Base-by-base conservation (phyloP, 2,329 filamentous ascomycete genomes). In the Beauveria rudraprayagi region DNA sequence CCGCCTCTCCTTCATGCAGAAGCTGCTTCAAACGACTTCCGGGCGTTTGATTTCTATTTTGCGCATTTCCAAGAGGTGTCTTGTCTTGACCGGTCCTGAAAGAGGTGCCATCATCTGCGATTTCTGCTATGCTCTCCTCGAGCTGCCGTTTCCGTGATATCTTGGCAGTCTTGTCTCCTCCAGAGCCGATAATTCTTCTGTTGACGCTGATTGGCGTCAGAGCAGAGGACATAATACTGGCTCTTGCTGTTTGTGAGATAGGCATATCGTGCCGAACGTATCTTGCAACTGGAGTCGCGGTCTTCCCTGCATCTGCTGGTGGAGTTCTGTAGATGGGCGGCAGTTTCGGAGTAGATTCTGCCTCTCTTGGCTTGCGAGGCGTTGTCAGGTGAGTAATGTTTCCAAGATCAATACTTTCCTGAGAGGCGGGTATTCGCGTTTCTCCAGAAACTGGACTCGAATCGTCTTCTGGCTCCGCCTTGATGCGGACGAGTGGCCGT, bases 391-490 rank as follows among this genome's bases (percentile, higher is more conserved):
- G 69, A 9, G 63, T 69, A 44, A 72, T 70, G 17, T 73, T 70
- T 16, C 70, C 74, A 1, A 88, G 75, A 67, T 89, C 85, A 56
- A 88, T 76, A 59, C 83, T 88, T 56, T 85, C 84, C 46, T 81
- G 75, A 0, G 77, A 74, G 22, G 72, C 3, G 44, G 26, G 44
- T 48, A 48, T 66, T 68, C 44, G 60, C 64, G 40, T 68, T 62
- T 65, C 24, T 7, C 16, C 6, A 8, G 8, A 22, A 22, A 69
- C 56, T n/a, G 71, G 72, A 48, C 72, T 74, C 4, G 70, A 72
- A 30, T 64, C 61, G n/a, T 65, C 66, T 3, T 46, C 37, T 8
- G 60, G 40, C 51, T 83, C 80, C 6, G 65, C 62, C 66, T 84
- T 83, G 50, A 83, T 65, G 56, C 69, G 75, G 11, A 66, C 68